phyloP scores from a whole-genome alignment of 192 early-diverging fungal species.

The Podila minutissima region DNA sequence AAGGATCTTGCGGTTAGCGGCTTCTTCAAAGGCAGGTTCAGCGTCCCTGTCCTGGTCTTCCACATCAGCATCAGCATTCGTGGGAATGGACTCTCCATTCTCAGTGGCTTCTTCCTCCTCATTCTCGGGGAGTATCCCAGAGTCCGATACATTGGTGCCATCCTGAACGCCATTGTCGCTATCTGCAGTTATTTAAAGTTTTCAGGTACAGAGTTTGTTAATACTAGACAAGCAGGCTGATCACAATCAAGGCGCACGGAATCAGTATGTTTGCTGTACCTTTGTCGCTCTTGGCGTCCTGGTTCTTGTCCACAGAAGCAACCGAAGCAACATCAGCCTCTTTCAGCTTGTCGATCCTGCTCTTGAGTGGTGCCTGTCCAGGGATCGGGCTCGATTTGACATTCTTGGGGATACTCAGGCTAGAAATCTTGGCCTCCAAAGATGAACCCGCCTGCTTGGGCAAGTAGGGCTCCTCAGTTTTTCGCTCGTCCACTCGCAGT shows the following conservation, averaged over 20 bases:
- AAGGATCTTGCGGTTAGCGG: conserved; percentile 76
- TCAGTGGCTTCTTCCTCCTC: conserved; percentile 4
- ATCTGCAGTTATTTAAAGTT: not conserved
- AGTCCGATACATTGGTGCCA: conserved; percentile 9
- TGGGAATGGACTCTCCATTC: not conserved
- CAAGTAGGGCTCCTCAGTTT: conserved; percentile 44
- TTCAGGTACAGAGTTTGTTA: not conserved
- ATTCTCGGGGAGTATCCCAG: conserved; percentile 1
- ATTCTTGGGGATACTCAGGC: conserved; percentile 41
- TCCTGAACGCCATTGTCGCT: conserved; percentile 12
- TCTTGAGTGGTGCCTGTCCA: conserved; percentile 15
- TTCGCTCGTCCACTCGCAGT: conserved; percentile 33
- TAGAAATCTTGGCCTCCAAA: conserved; percentile 35
- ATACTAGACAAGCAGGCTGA: too few species aligned
- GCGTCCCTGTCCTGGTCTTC: conserved; percentile 48
- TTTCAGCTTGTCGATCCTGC: conserved; percentile 33
- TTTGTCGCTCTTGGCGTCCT: conserved; percentile 30
- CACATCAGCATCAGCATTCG: conserved; percentile 9
- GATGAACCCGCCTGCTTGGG: conserved; percentile 46
- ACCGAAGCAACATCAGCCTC: conserved; percentile 36
- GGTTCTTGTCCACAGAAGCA: conserved; percentile 28
- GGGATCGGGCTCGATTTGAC: conserved; percentile 36
- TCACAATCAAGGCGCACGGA: too few species aligned
- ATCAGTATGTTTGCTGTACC: conserved; percentile 2
- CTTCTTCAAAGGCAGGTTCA: conserved; percentile 68